A percentile compares a stretch with the other conserved stretches of the same genome.
These are phyloP conservation scores for Heracleum sosnowskyi DNA, from an alignment of 129 eudicot genomes.

Conservation along the genomic window DNA sequence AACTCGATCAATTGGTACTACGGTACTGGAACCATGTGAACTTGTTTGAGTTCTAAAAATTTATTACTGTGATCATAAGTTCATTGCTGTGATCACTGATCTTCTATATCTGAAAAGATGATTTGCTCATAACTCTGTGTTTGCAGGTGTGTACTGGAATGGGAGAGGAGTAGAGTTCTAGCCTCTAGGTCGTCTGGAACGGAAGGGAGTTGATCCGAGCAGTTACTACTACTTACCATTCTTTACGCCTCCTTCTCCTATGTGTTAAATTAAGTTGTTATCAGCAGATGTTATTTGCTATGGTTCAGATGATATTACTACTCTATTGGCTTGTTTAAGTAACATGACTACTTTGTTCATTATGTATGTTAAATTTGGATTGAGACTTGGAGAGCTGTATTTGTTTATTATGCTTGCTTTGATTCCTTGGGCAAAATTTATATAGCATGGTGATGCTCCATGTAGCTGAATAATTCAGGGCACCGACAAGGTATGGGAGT, in stretches of 20 bases:
- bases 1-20: background rate
- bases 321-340: background rate
- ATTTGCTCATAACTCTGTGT: background rate
- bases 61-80: background rate
- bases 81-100: background rate
- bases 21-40: background rate
- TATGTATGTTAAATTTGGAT: background rate
- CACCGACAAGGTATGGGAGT: too few species aligned
- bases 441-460: too few species aligned
- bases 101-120: background rate
- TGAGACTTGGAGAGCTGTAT: background rate
- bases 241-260: background rate
- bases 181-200: background rate
- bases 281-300: too few species aligned
- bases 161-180: background rate
- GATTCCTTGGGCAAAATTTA: too few species aligned
- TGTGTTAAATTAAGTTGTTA: background rate
- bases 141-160: background rate
- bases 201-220: background rate
- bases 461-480: too few species aligned
- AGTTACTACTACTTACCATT: background rate
- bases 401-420: background rate
- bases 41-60: background rate
- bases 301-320: too few species aligned
- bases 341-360: background rate